Base-by-base conservation (phyloP, 495 filamentous ascomycete genomes). In the Penicillium salamii region DNA sequence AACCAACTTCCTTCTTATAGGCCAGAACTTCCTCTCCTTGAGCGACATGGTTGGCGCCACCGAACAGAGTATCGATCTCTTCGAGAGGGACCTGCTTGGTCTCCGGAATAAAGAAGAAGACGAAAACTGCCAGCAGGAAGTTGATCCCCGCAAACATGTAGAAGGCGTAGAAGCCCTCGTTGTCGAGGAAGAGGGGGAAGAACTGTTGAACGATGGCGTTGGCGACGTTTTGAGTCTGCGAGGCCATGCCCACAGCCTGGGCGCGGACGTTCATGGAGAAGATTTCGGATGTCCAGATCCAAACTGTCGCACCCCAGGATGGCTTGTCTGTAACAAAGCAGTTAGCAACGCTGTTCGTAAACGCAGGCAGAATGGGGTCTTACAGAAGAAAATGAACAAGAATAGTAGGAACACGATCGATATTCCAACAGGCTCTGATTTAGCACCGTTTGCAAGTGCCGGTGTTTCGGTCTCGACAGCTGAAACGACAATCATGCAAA, bases 31-130 rank as follows among this genome's bases (percentile, higher is more conserved):
- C 63, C 35, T 71, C 77, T 8, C 80, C 79, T 45, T 77, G 76
- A 31, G 70, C 71, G 42, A 79, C 75, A 53, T 83, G 81, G 60
- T 83, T 83, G 32, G 70, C 66, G 18, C 79, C 78, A 43, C 78
- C 78, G 42, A 85, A 85, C 24, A 84, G 59, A 14, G 68, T 68
- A 55, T 84, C 83, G 46, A 85, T 86, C 54, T 86, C 81, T 62
- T 87, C 83, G 6, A 87, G 71, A 21, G 79, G 61, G 14, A 88
- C 71, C 34, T 84, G 66, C 70, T 88, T 89, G 2, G 85, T 89
- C 71, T 89, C 86, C 0, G 85, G 86, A 26, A 90, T 79, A 48
- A 84, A 83, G 70, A 86, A 88, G 71, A 71, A 89, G 33, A 89
- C 78, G 51, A 90, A 91, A n/a, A 72, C 69, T 1, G 83, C 83